A percentile compares a stretch with the other conserved stretches of the same genome.
These are phyloP conservation scores for Candida boidinii DNA, from an alignment of 805 yeast genomes.

Conservation along the genomic window DNA sequence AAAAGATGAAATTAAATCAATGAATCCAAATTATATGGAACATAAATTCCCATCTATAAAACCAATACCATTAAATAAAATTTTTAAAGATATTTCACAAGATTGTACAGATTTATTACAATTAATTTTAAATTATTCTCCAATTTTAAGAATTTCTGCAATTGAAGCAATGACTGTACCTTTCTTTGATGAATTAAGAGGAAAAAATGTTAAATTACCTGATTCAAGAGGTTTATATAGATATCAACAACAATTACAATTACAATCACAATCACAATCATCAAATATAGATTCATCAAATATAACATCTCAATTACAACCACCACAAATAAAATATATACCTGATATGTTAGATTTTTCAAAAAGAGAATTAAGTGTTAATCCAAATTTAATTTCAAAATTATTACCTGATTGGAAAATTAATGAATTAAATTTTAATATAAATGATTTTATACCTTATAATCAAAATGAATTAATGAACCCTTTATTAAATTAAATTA, in stretches of 20 bases:
- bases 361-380: constrained; percentile 40
- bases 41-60: constrained; percentile 87
- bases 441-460: constrained; percentile 33
- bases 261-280: background rate
- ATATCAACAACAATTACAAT: no score
- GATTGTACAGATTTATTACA: constrained; percentile 51
- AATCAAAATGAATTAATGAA: constrained; percentile 26
- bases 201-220: constrained; percentile 17
- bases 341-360: constrained; percentile 47
- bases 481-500: constrained; percentile 15
- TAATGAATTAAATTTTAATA: constrained; percentile 7
- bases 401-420: constrained; percentile 35
- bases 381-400: constrained; percentile 28
- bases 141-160: constrained; percentile 55
- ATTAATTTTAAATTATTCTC: constrained; percentile 58
- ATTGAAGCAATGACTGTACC: constrained; percentile 40
- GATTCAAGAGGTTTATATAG: constrained; percentile 30
- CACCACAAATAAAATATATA: constrained; percentile 10
- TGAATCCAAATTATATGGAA: constrained; percentile 97
- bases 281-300: background rate
- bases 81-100: constrained; percentile 48
- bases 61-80: constrained; percentile 64
- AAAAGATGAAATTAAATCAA: constrained; percentile 80
- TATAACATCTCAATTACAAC: background rate
- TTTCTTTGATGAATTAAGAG: constrained; percentile 48